A percentile compares a stretch with the other conserved stretches of the same genome.
Evolutionary conservation across 148 eudicot genomes (phyloP).

Genomic region (Diospyros kaki): DNA sequence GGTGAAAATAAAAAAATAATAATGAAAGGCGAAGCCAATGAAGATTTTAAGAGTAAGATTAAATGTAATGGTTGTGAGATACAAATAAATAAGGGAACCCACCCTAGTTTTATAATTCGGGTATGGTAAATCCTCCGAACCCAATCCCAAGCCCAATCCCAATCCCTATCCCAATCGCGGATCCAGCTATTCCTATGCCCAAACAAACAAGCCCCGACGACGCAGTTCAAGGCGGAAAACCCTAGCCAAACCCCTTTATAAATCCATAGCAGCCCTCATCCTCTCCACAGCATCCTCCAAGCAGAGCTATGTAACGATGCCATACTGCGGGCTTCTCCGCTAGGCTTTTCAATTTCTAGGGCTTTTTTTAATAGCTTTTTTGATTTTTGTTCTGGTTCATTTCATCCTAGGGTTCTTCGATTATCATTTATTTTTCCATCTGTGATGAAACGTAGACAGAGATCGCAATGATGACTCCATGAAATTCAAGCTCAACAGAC

Average conservation of each 20-base stretch:
- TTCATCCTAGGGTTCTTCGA: background rate
- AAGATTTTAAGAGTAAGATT: too few relatives aligned
- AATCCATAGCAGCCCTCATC: background rate
- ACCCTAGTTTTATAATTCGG: too few relatives aligned
- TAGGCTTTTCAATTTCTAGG: too few relatives aligned
- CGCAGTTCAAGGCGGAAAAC: background rate
- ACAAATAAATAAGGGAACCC: too few relatives aligned
- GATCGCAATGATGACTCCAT: constrained; percentile 56
- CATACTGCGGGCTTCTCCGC: background rate
- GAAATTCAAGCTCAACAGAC: constrained; percentile 88
- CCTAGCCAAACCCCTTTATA: constrained; percentile 5
- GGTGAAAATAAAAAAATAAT: too few relatives aligned
- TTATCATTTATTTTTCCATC: background rate
- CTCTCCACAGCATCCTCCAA: background rate
- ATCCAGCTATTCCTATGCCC: background rate
- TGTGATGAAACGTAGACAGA: background rate
- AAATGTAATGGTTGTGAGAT: too few relatives aligned
- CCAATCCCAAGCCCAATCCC: too few relatives aligned
- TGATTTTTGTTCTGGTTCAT: too few relatives aligned
- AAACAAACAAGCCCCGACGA: background rate
- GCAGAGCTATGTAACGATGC: background rate
- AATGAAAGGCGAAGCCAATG: too few relatives aligned
- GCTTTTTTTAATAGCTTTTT: too few relatives aligned
- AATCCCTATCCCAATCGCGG: background rate
- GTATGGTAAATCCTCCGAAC: too few relatives aligned